Base-by-base conservation (phyloP, 2,329 filamentous ascomycete genomes). In the Thermothelomyces thermophilus region DNA sequence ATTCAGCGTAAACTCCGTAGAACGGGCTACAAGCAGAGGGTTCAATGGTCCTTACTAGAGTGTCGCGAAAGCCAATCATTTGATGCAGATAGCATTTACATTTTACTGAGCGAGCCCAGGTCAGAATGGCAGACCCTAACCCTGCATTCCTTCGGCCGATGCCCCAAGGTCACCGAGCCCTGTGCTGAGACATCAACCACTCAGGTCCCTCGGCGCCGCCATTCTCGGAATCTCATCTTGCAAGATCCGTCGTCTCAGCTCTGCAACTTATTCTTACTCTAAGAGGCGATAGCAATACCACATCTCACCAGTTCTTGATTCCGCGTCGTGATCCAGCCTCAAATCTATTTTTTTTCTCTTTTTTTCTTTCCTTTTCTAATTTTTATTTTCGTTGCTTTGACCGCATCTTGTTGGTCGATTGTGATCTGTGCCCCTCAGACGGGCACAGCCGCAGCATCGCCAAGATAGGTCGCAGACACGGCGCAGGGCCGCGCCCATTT, bases 381-480 rank as follows among this genome's bases (percentile, higher is more conserved):
- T n/a, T n/a, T n/a, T n/a, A n/a, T n/a, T 19, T 8, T 33, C 17
- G 41, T 11, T 19, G 26, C 41, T 42, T 42, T 26, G 20, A 17
- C 28, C 28, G 13, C 17, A 9, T 33, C 20, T 34, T 7, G 14
- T 20, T 14, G n/a, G 11, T 28, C 26, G 8, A 41, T 9, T 22
- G 19, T 26, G 8, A 42, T 20, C 40, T 20, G 39, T 33, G 44
- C 43, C 44, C 49, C 49, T 51, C 49, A n/a, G 9, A 13, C 7
- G 33, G 42, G 51, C 46, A 37, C 51, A 43, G 46, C 46, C 42
- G 43, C 46, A 34, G 2, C 24, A 20, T 28, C 52, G 45, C 42
- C 48, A 51, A 50, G 24, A 54, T 54, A 54, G 52, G 52, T 41
- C 52, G 52, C 30, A 37, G 35, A 20, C 44, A 51, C 31, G 17